phyloP scores from a whole-genome alignment of 148 eudicot species.

The Rhododendron griersonianum region DNA sequence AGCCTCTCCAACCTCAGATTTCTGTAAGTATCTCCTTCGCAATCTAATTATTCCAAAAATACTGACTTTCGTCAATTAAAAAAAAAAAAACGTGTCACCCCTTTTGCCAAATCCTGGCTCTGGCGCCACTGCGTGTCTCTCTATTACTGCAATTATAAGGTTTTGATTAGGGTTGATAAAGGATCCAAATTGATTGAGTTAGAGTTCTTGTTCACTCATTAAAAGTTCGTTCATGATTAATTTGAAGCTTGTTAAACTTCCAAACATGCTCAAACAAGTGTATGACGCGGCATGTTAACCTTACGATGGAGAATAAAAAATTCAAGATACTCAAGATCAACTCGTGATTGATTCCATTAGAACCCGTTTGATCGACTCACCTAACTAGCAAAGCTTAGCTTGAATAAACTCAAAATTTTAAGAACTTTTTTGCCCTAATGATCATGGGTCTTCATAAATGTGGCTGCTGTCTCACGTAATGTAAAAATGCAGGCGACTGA shows the following conservation, averaged over 20 bases:
- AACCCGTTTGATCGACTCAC: not conserved
- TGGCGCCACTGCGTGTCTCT: no score
- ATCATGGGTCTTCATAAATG: not conserved
- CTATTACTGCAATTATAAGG: no score
- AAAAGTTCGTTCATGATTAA: no score
- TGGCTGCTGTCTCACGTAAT: slow-evolving; percentile 3
- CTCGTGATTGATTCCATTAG: not conserved
- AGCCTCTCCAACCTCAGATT: slow-evolving; percentile 63
- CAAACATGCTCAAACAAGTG: no score
- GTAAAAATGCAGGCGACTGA: slow-evolving; percentile 40
- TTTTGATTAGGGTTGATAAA: not conserved
- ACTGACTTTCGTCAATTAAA: no score
- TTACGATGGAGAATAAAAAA: no score
- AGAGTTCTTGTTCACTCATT: no score
- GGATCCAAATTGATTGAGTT: not conserved
- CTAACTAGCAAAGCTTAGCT: not conserved
- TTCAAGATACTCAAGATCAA: not conserved
- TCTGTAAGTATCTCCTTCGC: slow-evolving; percentile 33
- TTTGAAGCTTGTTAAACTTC: not conserved
- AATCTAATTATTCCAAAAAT: not conserved
- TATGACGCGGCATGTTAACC: no score
- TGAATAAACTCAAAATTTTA: not conserved
- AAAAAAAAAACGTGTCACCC: no score
- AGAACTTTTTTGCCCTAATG: not conserved
- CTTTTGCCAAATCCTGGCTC: no score